These are phyloP conservation scores for Monosporascus ibericus DNA, from an alignment of 2,329 filamentous ascomycete species.

Conservation along the genomic window DNA sequence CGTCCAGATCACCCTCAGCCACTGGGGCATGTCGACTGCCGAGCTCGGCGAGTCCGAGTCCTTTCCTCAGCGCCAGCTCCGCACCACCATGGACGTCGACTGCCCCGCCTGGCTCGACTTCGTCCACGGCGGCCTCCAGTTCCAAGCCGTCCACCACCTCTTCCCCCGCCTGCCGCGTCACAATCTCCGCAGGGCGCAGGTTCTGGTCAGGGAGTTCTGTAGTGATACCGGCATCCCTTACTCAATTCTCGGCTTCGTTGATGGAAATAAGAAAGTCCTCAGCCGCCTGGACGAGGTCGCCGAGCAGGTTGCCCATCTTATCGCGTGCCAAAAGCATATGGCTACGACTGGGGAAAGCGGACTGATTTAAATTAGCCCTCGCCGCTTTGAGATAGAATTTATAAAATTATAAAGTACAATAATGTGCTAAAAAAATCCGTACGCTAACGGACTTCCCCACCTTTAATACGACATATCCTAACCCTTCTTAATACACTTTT, in stretches of 20 bases:
- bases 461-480: too few relatives aligned
- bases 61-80: conserved; percentile 62
- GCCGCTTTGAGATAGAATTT: too few relatives aligned
- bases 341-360: conserved; percentile 40
- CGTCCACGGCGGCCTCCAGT: conserved; percentile 66
- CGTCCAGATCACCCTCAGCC: conserved; percentile 65
- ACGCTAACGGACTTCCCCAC: too few relatives aligned
- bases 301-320: conserved; percentile 53
- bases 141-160: conserved; percentile 66
- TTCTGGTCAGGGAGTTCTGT: conserved; percentile 56
- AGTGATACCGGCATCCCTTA: conserved; percentile 59
- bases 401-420: too few relatives aligned
- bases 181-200: conserved; percentile 57
- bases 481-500: too few relatives aligned
- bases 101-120: conserved; percentile 68
- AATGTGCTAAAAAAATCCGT: too few relatives aligned
- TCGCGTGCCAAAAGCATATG: conserved; percentile 50
- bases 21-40: conserved; percentile 66
- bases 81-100: conserved; percentile 69
- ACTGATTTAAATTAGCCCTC: not conserved
- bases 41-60: conserved; percentile 60
- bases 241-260: conserved; percentile 53
- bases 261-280: conserved; percentile 55
- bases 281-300: conserved; percentile 45
- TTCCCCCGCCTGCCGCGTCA: conserved; percentile 64